Conservation (phyloP, 306 rosid genomes). For the Amphicarpaea edgeworthii region DNA sequence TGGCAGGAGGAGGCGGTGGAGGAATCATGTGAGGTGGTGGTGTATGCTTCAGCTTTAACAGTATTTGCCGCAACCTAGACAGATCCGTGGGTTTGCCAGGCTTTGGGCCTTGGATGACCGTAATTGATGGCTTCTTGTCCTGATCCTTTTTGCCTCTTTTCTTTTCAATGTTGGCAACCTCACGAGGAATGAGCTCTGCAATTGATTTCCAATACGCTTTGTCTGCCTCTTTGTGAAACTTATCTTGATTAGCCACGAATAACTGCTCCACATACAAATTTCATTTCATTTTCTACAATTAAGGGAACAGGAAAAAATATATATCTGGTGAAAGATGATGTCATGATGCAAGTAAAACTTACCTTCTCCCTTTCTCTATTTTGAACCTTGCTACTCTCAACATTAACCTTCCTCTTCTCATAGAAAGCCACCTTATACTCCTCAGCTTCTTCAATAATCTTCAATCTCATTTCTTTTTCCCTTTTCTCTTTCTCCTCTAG, state of each 20-base stretch:
- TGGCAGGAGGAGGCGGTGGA: constrained; percentile 86
- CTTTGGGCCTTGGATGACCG: constrained; percentile 94
- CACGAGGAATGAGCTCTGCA: constrained; percentile 93
- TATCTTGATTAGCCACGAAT: constrained; percentile 82
- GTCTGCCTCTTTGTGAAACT: constrained; percentile 97
- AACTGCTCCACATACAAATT: constrained; percentile 59
- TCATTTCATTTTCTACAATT: constrained; percentile 18
- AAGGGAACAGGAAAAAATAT: constrained; percentile 18
- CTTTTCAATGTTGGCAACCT: constrained; percentile 94
- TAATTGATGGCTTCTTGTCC: constrained; percentile 90
- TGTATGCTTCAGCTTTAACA: constrained; percentile 92
- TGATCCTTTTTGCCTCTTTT: constrained; percentile 96
- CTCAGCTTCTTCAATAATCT: constrained; percentile 95
- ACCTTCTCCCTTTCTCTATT: constrained; percentile 99
- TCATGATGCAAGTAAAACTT: constrained; percentile 32
- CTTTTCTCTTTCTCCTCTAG: constrained; percentile 95
- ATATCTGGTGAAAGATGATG: neutral
- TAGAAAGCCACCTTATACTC: constrained; percentile 81
- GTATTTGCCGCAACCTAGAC: constrained; percentile 86
- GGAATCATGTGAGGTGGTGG: constrained; percentile 99
- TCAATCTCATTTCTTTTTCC: constrained; percentile 90
- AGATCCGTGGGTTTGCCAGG: constrained; percentile 99
- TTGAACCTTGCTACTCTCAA: constrained; percentile 82
- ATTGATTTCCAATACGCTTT: constrained; percentile 95
- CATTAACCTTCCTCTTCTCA: constrained; percentile 93